Evolutionary conservation across 345 rosid genomes (phyloP).

Genomic region (Lumnitzera racemosa): DNA sequence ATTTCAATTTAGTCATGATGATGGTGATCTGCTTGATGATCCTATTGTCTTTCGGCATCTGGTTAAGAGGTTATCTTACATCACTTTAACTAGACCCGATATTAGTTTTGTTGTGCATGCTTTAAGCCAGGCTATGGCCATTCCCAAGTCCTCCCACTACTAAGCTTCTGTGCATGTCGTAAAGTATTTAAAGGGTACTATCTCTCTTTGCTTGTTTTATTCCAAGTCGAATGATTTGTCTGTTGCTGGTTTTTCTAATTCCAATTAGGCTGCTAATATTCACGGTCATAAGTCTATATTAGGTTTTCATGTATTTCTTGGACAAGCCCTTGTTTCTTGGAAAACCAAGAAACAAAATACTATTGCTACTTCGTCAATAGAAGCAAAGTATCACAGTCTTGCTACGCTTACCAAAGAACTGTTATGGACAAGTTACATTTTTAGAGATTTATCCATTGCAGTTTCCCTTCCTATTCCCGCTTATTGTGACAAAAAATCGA

Average conservation of each 20-base stretch:
- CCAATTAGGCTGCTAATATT: background rate
- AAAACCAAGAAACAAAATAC: constrained; percentile 1
- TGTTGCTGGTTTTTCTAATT: background rate
- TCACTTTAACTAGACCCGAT: no score
- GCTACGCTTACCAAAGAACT: background rate
- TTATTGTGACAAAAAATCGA: background rate
- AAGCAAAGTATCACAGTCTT: background rate
- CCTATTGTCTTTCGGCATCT: no score
- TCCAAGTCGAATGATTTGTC: background rate
- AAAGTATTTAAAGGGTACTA: no score
- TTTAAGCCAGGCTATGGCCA: background rate
- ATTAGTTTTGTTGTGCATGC: background rate
- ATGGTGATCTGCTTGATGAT: no score
- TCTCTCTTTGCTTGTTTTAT: background rate
- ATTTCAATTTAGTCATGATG: background rate
- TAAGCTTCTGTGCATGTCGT: background rate
- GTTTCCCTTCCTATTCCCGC: no score
- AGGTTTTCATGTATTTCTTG: background rate
- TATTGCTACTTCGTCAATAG: background rate
- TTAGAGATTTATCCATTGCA: background rate
- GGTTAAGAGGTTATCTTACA: no score
- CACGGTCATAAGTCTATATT: background rate
- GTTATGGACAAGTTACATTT: background rate
- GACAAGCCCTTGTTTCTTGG: background rate
- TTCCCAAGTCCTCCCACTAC: background rate